A percentile compares a stretch with the other conserved stretches of the same genome.
Evolutionary conservation across 768 basidiomycete species (phyloP).

Genomic region (Russula sp.): DNA sequence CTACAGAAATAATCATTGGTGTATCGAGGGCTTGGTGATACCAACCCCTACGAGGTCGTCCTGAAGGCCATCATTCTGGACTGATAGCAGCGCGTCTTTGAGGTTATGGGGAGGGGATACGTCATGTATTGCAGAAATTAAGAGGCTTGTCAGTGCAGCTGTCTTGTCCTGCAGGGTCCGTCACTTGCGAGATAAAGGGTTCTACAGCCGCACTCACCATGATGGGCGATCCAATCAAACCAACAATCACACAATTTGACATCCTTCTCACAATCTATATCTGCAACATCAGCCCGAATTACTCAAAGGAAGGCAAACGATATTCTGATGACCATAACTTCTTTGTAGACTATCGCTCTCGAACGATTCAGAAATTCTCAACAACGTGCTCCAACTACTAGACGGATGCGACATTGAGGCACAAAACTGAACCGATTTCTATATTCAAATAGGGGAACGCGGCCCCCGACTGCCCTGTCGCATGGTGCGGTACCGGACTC

Average conservation of each 20-base stretch:
- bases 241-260: too few relatives aligned
- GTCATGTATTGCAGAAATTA: slow-evolving; percentile 23
- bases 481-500: not conserved
- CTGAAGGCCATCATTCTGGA: slow-evolving; percentile 16
- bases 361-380: too few relatives aligned
- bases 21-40: not conserved
- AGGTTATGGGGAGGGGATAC: slow-evolving; percentile 17
- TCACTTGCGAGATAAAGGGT: not conserved
- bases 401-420: too few relatives aligned
- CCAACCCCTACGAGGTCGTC: slow-evolving; percentile 22
- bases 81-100: slow-evolving; percentile 12
- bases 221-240: not conserved
- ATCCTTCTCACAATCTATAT: too few relatives aligned
- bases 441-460: not conserved
- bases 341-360: too few relatives aligned
- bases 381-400: too few relatives aligned
- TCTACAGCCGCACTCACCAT: not conserved
- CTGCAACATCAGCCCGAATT: too few relatives aligned
- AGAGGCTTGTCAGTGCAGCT: slow-evolving; percentile 21
- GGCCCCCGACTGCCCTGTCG: not conserved
- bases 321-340: too few relatives aligned
- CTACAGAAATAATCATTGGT: slow-evolving; percentile 26
- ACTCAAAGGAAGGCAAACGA: too few relatives aligned
- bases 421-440: not conserved
- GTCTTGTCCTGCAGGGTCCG: slow-evolving; percentile 21